Base-by-base conservation (phyloP, 129 eudicot genomes). In the Helianthus annuus region DNA sequence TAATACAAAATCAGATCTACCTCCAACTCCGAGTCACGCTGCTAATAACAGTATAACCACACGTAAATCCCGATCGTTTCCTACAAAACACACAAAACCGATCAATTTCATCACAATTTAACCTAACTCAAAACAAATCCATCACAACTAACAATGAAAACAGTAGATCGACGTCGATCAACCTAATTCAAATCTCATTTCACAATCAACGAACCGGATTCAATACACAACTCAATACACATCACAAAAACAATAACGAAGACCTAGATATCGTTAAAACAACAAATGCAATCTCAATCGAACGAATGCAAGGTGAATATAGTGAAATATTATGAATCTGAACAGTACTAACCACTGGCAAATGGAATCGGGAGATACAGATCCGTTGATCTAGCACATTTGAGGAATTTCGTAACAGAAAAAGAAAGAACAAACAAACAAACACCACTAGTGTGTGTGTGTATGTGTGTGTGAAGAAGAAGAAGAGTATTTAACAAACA, bases 1-100 rank as follows among this genome's bases (percentile, higher is more conserved):
- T 15, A 22, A 76, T 69, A 54, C 15, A 53, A 48, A 55, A 7
- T 76, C 73, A 77, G 87, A 91, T 91, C 87, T 64, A 65, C 53
- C 78, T 78, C 78, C 82, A 52, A 70, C 86, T 78, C 84, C 79
- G 70, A 46, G 44, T 42, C 85, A 70, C 85, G 34, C 46, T 55
- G 10, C 76, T 44, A 76, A 66, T 3, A 32, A 2, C 65, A 48
- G 17, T 58, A 68, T 1, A 69, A 76, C 36, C 0, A 32, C 36
- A 32, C 36, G 36, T 32, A 32, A 42, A 74, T 62, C 77, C 68
- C 61, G 76, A 81, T 80, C 51, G 71, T 51, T 67, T 77, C 89
- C 97, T 83, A 83, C 52, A 70, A 70, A 79, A 15, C 69, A 34
- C 64, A 49, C 59, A 46, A 63, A 53, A 48, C 56, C 16, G 12